A percentile compares a stretch with the other conserved stretches of the same genome.
Conservation (phyloP, 2,329 filamentous ascomycete species). For the Aspergillus vadensis region DNA sequence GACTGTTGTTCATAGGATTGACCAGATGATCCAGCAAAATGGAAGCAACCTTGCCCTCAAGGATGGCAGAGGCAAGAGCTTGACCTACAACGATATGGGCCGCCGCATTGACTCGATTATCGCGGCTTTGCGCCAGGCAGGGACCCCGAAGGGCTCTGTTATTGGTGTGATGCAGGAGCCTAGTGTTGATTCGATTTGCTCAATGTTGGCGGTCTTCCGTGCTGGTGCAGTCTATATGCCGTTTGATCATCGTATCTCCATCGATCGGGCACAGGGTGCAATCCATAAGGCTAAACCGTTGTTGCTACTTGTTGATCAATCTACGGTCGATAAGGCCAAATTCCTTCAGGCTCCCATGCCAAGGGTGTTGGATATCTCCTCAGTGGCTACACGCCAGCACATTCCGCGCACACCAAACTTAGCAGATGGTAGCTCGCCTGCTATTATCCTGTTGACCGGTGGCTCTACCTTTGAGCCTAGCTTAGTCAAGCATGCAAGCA, state of each 20-base stretch:
- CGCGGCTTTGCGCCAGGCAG: not conserved
- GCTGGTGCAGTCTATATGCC: conserved; percentile 40
- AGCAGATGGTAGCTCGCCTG: not conserved
- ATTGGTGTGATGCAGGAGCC: conserved; percentile 1
- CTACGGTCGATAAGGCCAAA: not conserved
- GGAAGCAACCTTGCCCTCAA: too few relatives aligned
- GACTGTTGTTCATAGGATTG: not conserved
- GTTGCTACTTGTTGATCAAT: too few relatives aligned
- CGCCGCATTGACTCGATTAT: not conserved
- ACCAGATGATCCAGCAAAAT: too few relatives aligned
- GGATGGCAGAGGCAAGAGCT: not conserved
- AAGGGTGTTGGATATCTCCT: not conserved
- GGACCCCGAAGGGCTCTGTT: not conserved
- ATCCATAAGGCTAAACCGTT: too few relatives aligned
- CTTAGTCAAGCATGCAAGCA: not conserved
- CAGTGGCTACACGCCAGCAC: not conserved
- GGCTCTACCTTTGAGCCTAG: too few relatives aligned
- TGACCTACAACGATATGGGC: conserved; percentile 1
- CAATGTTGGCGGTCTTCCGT: conserved; percentile 10
- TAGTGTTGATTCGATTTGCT: not conserved
- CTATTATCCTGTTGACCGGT: too few relatives aligned
- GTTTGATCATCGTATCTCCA: conserved; percentile 36
- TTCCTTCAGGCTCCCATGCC: not conserved
- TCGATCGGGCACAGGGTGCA: not conserved
- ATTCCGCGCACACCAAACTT: not conserved